Conservation (phyloP, 2,329 filamentous ascomycete genomes). For the Penicillium sp. region DNA sequence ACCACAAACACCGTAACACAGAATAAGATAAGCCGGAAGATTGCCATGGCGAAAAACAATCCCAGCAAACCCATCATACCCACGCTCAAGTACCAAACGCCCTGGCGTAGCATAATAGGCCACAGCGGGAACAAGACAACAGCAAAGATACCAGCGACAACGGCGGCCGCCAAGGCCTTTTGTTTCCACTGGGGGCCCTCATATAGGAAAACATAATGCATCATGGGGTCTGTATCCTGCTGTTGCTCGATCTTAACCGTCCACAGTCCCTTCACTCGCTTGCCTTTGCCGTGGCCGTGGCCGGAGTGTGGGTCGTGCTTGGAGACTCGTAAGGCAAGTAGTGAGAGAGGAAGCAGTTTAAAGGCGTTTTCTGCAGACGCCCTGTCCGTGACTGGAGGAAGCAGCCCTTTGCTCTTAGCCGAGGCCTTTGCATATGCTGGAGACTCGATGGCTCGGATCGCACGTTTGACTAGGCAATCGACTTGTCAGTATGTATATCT, state of each 20-base stretch:
- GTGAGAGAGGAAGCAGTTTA: constrained; percentile 89
- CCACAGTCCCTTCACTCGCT: constrained; percentile 94
- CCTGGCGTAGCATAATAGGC: constrained; percentile 84
- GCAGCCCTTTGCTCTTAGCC: constrained; percentile 79
- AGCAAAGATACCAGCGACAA: constrained; percentile 77
- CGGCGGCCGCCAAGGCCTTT: constrained; percentile 83
- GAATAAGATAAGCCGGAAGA: constrained; percentile 93
- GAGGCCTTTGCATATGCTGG: constrained; percentile 82
- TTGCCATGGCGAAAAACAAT: constrained; percentile 95
- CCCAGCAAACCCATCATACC: constrained; percentile 84
- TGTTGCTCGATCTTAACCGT: constrained; percentile 93
- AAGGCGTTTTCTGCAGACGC: constrained; percentile 88
- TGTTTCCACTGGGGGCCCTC: constrained; percentile 92
- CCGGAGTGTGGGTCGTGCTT: constrained; percentile 77
- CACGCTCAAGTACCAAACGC: constrained; percentile 97
- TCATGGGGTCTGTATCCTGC: constrained; percentile 63
- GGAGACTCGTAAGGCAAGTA: constrained; percentile 83
- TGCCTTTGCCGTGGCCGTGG: constrained; percentile 64
- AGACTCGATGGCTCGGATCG: constrained; percentile 82
- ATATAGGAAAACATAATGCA: constrained; percentile 97
- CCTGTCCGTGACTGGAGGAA: constrained; percentile 84
- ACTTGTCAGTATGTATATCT: background rate
- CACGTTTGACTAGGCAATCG: constrained; percentile 75
- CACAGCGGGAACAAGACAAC: constrained; percentile 94
- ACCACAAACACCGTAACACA: constrained; percentile 81